These are phyloP conservation scores for Cutaneotrichosporon mucoides DNA, from an alignment of 1,284 basidiomycete species.

Conservation along the genomic window DNA sequence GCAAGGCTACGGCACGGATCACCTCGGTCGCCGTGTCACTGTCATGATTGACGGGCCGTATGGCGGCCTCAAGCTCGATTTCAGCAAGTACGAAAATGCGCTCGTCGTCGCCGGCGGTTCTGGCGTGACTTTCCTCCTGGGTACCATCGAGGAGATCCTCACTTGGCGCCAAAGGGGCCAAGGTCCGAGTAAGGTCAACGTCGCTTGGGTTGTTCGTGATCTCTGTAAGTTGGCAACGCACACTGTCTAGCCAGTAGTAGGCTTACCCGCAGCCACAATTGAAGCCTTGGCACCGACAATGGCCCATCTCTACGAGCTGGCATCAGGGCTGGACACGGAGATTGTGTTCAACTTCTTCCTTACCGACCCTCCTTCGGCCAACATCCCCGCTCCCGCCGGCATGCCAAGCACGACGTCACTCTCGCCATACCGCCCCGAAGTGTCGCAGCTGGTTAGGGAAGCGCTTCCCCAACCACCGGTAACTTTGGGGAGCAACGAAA, in stretches of 20 bases:
- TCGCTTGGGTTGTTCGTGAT: slow-evolving; percentile 43
- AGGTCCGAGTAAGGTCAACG: slow-evolving; percentile 27
- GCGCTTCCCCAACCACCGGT: slow-evolving; percentile 16
- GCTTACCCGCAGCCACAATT: slow-evolving; percentile 27
- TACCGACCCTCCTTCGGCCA: slow-evolving; percentile 32
- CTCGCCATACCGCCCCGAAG: slow-evolving; percentile 33
- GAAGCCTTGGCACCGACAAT: slow-evolving; percentile 37
- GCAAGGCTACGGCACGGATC: slow-evolving; percentile 14
- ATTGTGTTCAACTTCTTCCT: slow-evolving; percentile 35
- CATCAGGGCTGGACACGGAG: slow-evolving; percentile 18
- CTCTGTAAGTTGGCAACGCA: slow-evolving; percentile 26
- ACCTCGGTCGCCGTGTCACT: slow-evolving; percentile 31
- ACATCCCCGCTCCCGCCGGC: slow-evolving; percentile 20
- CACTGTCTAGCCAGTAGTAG: no score
- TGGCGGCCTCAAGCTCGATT: slow-evolving; percentile 39
- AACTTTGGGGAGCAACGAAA: background rate
- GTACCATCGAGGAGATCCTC: slow-evolving; percentile 40
- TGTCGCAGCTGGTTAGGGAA: slow-evolving; percentile 37
- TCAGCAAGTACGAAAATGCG: slow-evolving; percentile 33
- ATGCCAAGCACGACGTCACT: slow-evolving; percentile 28
- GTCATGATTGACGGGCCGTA: slow-evolving; percentile 46
- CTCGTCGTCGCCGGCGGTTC: slow-evolving; percentile 44
- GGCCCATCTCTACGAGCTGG: slow-evolving; percentile 23
- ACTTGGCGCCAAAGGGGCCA: slow-evolving; percentile 20
- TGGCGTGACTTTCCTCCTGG: slow-evolving; percentile 44